A percentile compares a stretch with the other conserved stretches of the same genome.
Evolutionary conservation across 2,329 filamentous ascomycete genomes (phyloP).

Genomic region (Macrophomina tecta): DNA sequence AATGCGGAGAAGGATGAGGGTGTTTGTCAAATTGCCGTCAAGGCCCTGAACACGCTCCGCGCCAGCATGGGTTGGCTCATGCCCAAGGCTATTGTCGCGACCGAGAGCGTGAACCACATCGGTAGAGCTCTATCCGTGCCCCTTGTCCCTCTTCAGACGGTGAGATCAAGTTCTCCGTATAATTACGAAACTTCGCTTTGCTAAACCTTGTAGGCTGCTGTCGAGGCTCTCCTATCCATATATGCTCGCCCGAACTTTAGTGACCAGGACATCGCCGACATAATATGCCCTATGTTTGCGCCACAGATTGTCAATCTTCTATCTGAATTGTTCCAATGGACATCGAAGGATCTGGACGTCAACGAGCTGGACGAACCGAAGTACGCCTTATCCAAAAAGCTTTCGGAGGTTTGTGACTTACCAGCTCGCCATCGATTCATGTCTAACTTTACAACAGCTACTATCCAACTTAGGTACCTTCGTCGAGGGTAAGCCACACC

Average conservation of each 20-base stretch:
- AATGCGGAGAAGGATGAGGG: slow-evolving; percentile 70
- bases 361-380: slow-evolving; percentile 88
- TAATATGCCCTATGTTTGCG: slow-evolving; percentile 81
- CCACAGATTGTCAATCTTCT: slow-evolving; percentile 74
- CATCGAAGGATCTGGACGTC: slow-evolving; percentile 75
- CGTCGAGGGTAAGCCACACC: slow-evolving; percentile 75
- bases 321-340: slow-evolving; percentile 78
- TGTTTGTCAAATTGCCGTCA: slow-evolving; percentile 73
- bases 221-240: slow-evolving; percentile 83
- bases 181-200: background rate
- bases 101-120: slow-evolving; percentile 45
- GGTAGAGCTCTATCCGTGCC: slow-evolving; percentile 47
- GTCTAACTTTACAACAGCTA: slow-evolving; percentile 60
- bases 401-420: slow-evolving; percentile 74
- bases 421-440: slow-evolving; percentile 30
- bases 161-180: slow-evolving; percentile 30
- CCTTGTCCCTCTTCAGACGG: slow-evolving; percentile 43
- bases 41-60: slow-evolving; percentile 76
- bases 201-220: slow-evolving; percentile 54
- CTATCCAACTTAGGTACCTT: slow-evolving; percentile 85
- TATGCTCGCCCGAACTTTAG: slow-evolving; percentile 76
- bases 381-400: slow-evolving; percentile 90
- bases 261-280: slow-evolving; percentile 76
- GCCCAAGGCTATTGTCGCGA: slow-evolving; percentile 75
- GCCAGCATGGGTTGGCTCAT: slow-evolving; percentile 88